Evolutionary conservation across 441 rosid species (phyloP).

Genomic region (Euphorbia celastroides): DNA sequence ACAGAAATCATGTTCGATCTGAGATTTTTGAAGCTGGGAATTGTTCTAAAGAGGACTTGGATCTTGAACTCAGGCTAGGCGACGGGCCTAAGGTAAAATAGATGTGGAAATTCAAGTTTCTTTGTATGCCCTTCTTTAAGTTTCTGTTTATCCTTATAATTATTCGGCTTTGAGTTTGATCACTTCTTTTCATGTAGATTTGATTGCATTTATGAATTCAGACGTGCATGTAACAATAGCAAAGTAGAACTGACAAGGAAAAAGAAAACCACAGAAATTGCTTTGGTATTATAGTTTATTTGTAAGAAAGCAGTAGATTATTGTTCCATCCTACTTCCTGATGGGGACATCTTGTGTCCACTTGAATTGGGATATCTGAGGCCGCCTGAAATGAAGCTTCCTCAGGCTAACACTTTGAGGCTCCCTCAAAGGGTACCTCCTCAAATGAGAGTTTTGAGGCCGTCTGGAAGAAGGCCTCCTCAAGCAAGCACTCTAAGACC

Average conservation of each 20-base stretch:
- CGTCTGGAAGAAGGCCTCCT: too few relatives aligned
- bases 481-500: too few relatives aligned
- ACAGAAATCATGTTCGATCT: slow-evolving; percentile 27
- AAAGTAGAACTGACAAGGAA: slow-evolving; percentile 16
- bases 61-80: slow-evolving; percentile 96
- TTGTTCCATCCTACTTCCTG: too few relatives aligned
- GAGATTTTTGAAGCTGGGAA: slow-evolving; percentile 34
- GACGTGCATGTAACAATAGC: slow-evolving; percentile 25
- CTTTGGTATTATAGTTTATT: slow-evolving; percentile 1
- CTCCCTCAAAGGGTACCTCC: too few relatives aligned
- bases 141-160: slow-evolving; percentile 8
- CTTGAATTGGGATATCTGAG: too few relatives aligned
- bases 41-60: slow-evolving; percentile 56
- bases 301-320: background rate
- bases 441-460: too few relatives aligned
- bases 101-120: slow-evolving; percentile 19
- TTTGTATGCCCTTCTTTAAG: background rate
- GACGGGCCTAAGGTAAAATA: slow-evolving; percentile 53
- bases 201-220: slow-evolving; percentile 20
- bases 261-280: slow-evolving; percentile 1
- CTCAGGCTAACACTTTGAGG: too few relatives aligned
- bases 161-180: slow-evolving; percentile 27
- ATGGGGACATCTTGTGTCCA: too few relatives aligned
- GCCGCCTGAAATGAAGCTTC: too few relatives aligned
- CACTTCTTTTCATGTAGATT: slow-evolving; percentile 19